Evolutionary conservation across 768 basidiomycete species (phyloP), one percentile per base, ranked within the genome.

Genomic region (Xerocomus brunneocitrinus): DNA sequence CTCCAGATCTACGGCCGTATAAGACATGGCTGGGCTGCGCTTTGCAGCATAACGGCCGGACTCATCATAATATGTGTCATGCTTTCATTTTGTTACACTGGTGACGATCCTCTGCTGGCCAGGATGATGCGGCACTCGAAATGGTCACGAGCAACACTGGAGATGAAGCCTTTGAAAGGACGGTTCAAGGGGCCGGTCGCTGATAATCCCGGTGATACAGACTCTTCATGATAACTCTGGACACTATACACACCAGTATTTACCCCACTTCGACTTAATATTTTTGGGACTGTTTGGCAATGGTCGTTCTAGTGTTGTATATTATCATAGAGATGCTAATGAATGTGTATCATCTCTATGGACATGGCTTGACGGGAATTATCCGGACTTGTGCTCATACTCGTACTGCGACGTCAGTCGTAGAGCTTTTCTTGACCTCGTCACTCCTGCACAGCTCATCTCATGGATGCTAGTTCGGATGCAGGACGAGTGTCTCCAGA

Each of bases 1-100:
- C 8, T 46, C 5, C 35, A 89, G 85, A 74, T 89, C 25, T 88
- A 85, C 58, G 78, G 80, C 54, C 78, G 78, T 62, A 55, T 76
- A 31, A 65, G 53, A 30, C 67, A 73, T 14, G 87, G 87, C 7
- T 89, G 87, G 87, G 68, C 76, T 45, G 79, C 75, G 13, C 62
- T 89, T 7, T 83, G 78, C 55, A 59, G 79, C 25, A 62, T 87
- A 13, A 72, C 74, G 12, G 67, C 73, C 3, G 76, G 72, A 3
- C 53, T 84, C 9, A 66, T 82, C 27, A 49, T 62, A 13, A 30
- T 76, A 16, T 60, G 75, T 58, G 42, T 76, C 36, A 16, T 74
- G 1, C 64, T 84, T 9, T 65, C 74, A 0, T 67, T 77, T 43
- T 72, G 69, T 36, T 83, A 68, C 56, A 77, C 74, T n/a, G 85